Evolutionary conservation across 1,139 yeast species (phyloP).

Genomic region (Suhomyces chickasaworum): DNA sequence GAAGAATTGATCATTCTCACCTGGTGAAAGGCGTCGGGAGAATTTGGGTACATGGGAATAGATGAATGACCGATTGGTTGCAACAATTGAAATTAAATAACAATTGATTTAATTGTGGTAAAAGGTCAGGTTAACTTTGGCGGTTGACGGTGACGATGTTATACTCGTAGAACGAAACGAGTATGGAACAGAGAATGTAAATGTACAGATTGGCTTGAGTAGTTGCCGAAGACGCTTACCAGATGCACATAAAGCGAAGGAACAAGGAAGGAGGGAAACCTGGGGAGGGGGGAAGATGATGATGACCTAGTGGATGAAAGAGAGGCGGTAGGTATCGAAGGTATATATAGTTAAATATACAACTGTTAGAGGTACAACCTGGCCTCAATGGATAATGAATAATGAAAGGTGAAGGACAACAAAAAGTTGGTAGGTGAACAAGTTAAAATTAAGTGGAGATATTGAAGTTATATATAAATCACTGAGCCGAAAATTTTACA

Average conservation of each 20-base stretch:
- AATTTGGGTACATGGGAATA: slow-evolving; percentile 16
- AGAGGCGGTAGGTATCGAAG: slow-evolving; percentile 7
- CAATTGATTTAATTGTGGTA: background rate
- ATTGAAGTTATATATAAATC: slow-evolving; percentile 4
- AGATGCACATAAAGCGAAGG: slow-evolving; percentile 1
- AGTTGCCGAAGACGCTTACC: background rate
- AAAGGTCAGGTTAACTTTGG: too few species aligned
- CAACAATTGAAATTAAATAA: background rate
- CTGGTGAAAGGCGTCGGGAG: slow-evolving; percentile 45
- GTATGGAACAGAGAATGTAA: background rate
- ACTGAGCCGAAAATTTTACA: slow-evolving; percentile 9
- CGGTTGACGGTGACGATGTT: background rate
- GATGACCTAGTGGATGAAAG: slow-evolving; percentile 4
- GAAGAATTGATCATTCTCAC: slow-evolving; percentile 36
- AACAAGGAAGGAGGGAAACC: slow-evolving; percentile 4
- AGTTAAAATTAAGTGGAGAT: background rate
- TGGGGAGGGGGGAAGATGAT: background rate
- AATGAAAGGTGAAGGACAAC: slow-evolving; percentile 4
- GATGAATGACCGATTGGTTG: background rate
- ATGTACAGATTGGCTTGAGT: background rate
- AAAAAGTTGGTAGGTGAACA: slow-evolving; percentile 1
- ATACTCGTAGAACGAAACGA: background rate
- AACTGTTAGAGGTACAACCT: slow-evolving; percentile 8
- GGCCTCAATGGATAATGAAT: slow-evolving; percentile 9
- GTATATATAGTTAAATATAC: slow-evolving; percentile 8